Base-by-base conservation (phyloP, 164 flowering plant species). In the Tetracentron sinense region DNA sequence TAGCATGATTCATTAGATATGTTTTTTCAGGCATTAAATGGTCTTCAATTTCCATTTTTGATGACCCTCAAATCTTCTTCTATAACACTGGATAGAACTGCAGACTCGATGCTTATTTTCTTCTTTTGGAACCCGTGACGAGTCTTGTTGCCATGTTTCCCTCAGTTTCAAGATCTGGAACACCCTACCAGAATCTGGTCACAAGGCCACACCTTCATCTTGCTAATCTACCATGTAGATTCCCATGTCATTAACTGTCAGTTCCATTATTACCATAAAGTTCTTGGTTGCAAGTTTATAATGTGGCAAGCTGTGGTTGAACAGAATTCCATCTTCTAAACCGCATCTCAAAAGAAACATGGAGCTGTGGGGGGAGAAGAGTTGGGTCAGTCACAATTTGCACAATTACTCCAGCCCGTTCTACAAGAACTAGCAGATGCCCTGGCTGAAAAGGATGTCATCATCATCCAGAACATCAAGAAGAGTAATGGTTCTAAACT, bases 381-480 rank as follows among this genome's bases (percentile, higher is more conserved):
- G 63, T 58, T 89, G 67, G 96, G 92, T 47, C 90, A 89, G 73
- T 85, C 90, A 58, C 92, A 89, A 71, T 86, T 85, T 75, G 92
- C 92, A 2, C 66, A 79, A 42, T 52, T 84, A 53, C 89, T 89
- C 33, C 92, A 86, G 79, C 72, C 63, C 60, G 69, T 86, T 66
- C 77, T 89, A 48, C 87, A 86, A 69, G 90, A 85, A 46, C 57
- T 85, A 56, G 87, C 86, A 19, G 83, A 85, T 64, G 76, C 72
- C 25, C 70, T 89, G 49, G 67, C 83, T 25, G 61, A 63, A 54
- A 79, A 86, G 64, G 77, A 53, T 66, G 66, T 86, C 57, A 70
- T 75, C 63, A 64, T 83, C 51, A 46, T 80, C 56, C 86, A 75
- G 58, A 77, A 82, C 47, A 52, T 82, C 60, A 82, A 79, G 72